phyloP scores from a whole-genome alignment of 2,329 filamentous ascomycete species.

The Ceratocystis huliohia region DNA sequence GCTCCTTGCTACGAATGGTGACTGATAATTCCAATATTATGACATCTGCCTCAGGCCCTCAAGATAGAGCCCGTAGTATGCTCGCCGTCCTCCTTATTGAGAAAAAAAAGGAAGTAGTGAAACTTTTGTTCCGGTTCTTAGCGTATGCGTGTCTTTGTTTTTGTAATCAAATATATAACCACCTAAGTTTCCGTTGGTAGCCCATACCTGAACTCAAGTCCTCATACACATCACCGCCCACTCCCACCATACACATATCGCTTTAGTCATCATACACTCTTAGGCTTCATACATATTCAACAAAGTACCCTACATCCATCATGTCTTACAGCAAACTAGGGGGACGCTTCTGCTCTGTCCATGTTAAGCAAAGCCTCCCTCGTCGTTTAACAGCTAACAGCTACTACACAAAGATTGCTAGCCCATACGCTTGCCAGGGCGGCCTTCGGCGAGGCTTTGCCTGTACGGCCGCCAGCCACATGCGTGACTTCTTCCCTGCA shows the following conservation, averaged over 20 bases:
- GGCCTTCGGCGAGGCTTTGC: constrained; percentile 34
- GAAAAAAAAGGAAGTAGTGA: background rate
- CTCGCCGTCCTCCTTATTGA: background rate
- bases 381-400: constrained; percentile 1
- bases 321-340: constrained; percentile 4
- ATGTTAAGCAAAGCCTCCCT: constrained; percentile 1
- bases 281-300: background rate
- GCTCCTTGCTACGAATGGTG: background rate
- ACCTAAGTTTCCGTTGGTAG: background rate
- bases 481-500: constrained; percentile 50
- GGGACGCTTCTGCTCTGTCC: constrained; percentile 13
- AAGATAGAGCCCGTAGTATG: background rate
- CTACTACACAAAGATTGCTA: background rate
- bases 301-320: background rate
- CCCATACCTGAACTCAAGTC: background rate
- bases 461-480: constrained; percentile 34
- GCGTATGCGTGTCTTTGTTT: background rate
- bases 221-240: background rate
- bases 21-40: background rate
- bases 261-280: background rate
- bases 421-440: constrained; percentile 2
- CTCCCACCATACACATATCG: background rate
- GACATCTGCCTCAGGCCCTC: background rate
- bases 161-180: background rate
- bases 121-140: background rate